Percentiles rank a stretch among this genome's conserved stretches.
phyloP scores from a whole-genome alignment of 2,329 filamentous ascomycete species.

The Pseudogymnoascus sp. region DNA sequence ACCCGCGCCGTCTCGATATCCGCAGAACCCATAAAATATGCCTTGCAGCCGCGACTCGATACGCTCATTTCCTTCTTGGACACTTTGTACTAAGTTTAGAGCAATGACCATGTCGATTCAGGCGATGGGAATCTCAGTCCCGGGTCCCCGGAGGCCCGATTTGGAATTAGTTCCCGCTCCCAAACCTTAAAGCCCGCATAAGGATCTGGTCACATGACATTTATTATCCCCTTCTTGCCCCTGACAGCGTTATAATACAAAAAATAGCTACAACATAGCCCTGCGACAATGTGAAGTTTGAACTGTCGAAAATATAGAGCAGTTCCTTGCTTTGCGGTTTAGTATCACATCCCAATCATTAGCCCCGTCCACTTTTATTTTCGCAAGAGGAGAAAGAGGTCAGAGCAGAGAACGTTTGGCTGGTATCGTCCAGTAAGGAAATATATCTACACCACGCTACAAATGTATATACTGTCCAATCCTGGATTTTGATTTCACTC shows the following conservation, averaged over 20 bases:
- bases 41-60: not conserved
- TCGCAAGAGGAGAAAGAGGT: not conserved
- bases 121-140: not conserved
- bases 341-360: not conserved
- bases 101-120: not conserved
- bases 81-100: slow-evolving; percentile 1
- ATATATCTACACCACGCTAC: not conserved
- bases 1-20: not conserved
- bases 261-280: not conserved
- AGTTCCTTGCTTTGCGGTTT: not conserved
- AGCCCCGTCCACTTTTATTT: not conserved
- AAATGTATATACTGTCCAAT: not conserved
- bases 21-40: not conserved
- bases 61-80: not conserved
- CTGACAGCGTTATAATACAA: not conserved
- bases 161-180: not conserved
- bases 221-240: not conserved
- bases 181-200: slow-evolving; percentile 7
- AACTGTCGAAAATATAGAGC: not conserved
- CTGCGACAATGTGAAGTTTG: not conserved
- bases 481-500: not conserved
- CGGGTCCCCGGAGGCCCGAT: slow-evolving; percentile 1
- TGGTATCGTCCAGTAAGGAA: not conserved
- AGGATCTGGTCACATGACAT: not conserved
- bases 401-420: not conserved